Conservation (phyloP, 106 monocot genomes). For the Ottelia alismoides region DNA sequence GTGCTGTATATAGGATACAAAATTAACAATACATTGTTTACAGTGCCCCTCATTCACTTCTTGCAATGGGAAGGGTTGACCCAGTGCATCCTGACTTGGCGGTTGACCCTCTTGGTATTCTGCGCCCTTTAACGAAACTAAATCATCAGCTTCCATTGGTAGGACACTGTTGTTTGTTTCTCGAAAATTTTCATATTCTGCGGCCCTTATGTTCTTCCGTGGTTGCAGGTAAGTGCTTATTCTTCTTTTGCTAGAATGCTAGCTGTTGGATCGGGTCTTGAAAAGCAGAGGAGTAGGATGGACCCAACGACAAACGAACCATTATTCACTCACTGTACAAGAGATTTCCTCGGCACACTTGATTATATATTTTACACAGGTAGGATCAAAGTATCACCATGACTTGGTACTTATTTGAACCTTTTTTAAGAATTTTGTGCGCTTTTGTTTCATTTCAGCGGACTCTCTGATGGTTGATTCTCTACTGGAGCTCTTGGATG, state of each 20-base stretch:
- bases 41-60: slow-evolving; percentile 82
- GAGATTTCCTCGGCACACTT: slow-evolving; percentile 79
- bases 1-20: not conserved
- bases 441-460: slow-evolving; percentile 35
- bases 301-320: slow-evolving; percentile 85
- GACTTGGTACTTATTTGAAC: not conserved
- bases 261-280: slow-evolving; percentile 24
- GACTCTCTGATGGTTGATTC: slow-evolving; percentile 88
- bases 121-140: slow-evolving; percentile 61
- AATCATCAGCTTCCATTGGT: slow-evolving; percentile 89
- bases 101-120: slow-evolving; percentile 67
- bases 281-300: slow-evolving; percentile 64
- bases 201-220: not conserved
- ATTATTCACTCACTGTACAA: slow-evolving; percentile 79
- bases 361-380: slow-evolving; percentile 99
- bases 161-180: slow-evolving; percentile 6
- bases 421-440: not conserved
- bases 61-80: slow-evolving; percentile 80
- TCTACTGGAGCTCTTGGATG: slow-evolving; percentile 83
- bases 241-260: slow-evolving; percentile 66
- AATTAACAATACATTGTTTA: slow-evolving; percentile 8
- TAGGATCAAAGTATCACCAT: slow-evolving; percentile 11
- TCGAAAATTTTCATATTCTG: not conserved
- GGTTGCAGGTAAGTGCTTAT: slow-evolving; percentile 82
- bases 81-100: slow-evolving; percentile 73